Base-by-base conservation (phyloP, 305 asterid species). In the Plantago coronopus region DNA sequence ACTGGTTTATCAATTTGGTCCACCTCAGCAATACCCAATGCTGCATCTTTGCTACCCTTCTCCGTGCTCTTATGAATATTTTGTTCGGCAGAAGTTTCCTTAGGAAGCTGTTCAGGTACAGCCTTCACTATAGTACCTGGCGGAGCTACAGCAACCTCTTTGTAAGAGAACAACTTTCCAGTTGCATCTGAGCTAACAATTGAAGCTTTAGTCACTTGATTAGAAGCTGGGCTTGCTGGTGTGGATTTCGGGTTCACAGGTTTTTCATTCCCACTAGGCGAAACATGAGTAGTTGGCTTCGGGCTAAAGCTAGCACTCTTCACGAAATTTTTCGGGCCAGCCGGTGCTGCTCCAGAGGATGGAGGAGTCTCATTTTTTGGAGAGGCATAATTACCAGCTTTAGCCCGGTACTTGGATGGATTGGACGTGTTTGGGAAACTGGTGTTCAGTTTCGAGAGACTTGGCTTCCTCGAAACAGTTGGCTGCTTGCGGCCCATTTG, bases 141-240 rank as follows among this genome's bases (percentile, higher is more conserved):
- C 54, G 87, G 85, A 69, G 93, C 96, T 59, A 90, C 69, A 73
- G 96, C 97, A 64, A 90, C 96, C 71, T 90, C 96, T 73, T 87
- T 90, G 79, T 90, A 90, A 2, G 97, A 87, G 68, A 90, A 90
- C 16, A 74, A 80, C 71, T 90, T 90, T 71, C 91, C 86, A 38
- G 90, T 79, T 64, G 85, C 79, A 66, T 83, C 81, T 11, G 90
- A 75, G 78, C 84, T 76, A 70, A 67, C 74, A 61, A 66, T 50
- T 48, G 88, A 73, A 56, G 80, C 73, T 70, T 81, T 85, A 53
- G 71, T 61, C 22, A 63, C 71, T 79, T 83, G 89, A 65, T 50
- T 59, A 22, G 80, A 72, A 78, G 83, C 81, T 71, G 94, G 85
- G 74, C 70, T 82, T 70, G 73, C 67, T 2, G 94, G 85, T 40